Evolutionary conservation across 1,139 yeast genomes (phyloP), one percentile per base, ranked within the genome.

Genomic region (Candida gigantensis): DNA sequence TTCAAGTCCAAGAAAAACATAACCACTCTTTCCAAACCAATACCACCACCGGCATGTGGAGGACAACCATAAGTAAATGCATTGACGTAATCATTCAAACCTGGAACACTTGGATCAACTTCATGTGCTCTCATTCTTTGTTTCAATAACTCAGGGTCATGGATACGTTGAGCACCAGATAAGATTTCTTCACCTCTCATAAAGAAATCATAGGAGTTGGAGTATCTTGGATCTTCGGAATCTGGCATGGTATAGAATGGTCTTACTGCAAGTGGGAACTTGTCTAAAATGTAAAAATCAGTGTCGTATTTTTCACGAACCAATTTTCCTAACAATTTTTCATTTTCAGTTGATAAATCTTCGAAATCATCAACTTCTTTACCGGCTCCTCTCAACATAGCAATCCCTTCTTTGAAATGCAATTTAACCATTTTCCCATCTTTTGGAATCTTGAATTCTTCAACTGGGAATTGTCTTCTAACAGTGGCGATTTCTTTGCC

Each of bases 171-270:
- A 40, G 98, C 98, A 55, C 99, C 99, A 16, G 97, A 89, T 54
- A 92, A 73, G 55, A 92, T 92, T 69, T 92, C 99, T 72, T 92
- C 98, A 59, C 99, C 99, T 72, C 98, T 84, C 97, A 92, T 92
- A 75, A 94, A 94, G 81, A 94, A 92, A 72, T 92, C 99, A 62
- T 90, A 85, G 13, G 94, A 84, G 79, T 92, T 92, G 50, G 97
- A 89, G 71, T 89, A 89, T 54, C 83, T 76, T 48, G 96, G 79
- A 68, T 94, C 89, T 57, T 81, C 84, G 12, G 97, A 77, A 61
- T 90, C 97, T 45, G 98, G 97, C 98, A 94, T 92, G 41, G 99
- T 92, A 77, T 92, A 92, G 78, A 92, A 92, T 42, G 99, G 99
- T 72, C 99, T 84, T 41, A 89, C 78, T 20, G 87, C 95, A 57